Evolutionary conservation across 75 land plant genomes (phyloP).

Genomic region (Isoetes taiwanensis): DNA sequence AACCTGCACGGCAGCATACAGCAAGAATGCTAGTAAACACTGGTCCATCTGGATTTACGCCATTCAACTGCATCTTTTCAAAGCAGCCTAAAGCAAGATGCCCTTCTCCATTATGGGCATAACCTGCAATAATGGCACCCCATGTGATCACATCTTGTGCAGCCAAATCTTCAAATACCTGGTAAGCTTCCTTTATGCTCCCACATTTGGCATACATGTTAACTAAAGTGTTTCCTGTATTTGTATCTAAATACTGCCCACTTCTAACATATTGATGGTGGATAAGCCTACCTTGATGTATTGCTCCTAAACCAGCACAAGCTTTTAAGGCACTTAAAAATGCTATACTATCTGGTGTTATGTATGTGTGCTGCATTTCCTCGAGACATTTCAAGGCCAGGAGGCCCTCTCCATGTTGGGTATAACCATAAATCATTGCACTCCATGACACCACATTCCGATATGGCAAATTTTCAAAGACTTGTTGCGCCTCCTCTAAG

Average conservation of each 20-base stretch:
- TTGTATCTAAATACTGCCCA: neutral
- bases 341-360: slow-evolving; percentile 26
- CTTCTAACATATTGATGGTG: neutral
- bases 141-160: slow-evolving; percentile 5
- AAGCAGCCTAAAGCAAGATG: neutral
- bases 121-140: slow-evolving; percentile 5
- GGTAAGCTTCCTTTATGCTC: neutral
- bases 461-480: slow-evolving; percentile 1
- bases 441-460: neutral
- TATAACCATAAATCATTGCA: neutral
- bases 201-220: slow-evolving; percentile 7
- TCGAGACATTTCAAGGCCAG: neutral
- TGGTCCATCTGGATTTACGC: slow-evolving; percentile 12
- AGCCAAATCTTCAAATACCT: slow-evolving; percentile 5
- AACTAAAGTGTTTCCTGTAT: neutral
- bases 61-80: neutral
- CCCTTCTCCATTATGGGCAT: neutral
- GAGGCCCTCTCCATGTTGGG: neutral
- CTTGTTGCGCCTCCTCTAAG: neutral
- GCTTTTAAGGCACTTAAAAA: slow-evolving; percentile 33
- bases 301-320: slow-evolving; percentile 11
- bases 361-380: slow-evolving; percentile 8
- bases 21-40: slow-evolving; percentile 28
- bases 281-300: neutral
- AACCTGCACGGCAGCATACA: slow-evolving; percentile 15